phyloP scores from a whole-genome alignment of 2,329 filamentous ascomycete species.

The Epichloe bromicola region DNA sequence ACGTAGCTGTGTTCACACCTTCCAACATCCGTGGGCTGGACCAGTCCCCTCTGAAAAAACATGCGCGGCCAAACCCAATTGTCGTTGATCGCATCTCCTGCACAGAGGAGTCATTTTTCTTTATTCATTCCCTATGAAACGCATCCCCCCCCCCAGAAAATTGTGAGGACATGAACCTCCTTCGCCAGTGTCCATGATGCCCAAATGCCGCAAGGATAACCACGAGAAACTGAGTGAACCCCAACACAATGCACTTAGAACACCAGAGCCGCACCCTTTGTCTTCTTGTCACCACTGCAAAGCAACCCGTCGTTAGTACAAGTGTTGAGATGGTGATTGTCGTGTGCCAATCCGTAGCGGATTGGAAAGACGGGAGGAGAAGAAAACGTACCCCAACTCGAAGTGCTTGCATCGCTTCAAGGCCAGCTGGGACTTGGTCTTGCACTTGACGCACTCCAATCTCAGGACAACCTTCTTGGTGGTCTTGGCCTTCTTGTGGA shows the following conservation, averaged over 20 bases:
- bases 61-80: not conserved
- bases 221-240: conserved; percentile 27
- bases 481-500: conserved; percentile 99
- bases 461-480: conserved; percentile 99
- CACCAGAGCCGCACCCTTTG: conserved; percentile 98
- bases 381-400: conserved; percentile 76
- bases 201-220: conserved; percentile 31
- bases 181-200: conserved; percentile 37
- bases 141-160: conserved; percentile 26
- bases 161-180: conserved; percentile 29
- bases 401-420: conserved; percentile 99
- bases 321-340: too few species aligned
- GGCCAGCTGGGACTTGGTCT: conserved; percentile 94
- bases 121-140: conserved; percentile 32
- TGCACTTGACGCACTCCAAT: conserved; percentile 95
- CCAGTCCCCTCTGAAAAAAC: too few species aligned
- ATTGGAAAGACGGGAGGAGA: not conserved
- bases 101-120: conserved; percentile 11
- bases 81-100: not conserved
- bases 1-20: too few species aligned
- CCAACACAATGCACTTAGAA: conserved; percentile 64
- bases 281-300: conserved; percentile 99
- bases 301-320: not conserved
- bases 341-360: too few species aligned
- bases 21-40: too few species aligned